phyloP scores from a whole-genome alignment of 2,329 filamentous ascomycete species.

The Aspergillus caelatus region DNA sequence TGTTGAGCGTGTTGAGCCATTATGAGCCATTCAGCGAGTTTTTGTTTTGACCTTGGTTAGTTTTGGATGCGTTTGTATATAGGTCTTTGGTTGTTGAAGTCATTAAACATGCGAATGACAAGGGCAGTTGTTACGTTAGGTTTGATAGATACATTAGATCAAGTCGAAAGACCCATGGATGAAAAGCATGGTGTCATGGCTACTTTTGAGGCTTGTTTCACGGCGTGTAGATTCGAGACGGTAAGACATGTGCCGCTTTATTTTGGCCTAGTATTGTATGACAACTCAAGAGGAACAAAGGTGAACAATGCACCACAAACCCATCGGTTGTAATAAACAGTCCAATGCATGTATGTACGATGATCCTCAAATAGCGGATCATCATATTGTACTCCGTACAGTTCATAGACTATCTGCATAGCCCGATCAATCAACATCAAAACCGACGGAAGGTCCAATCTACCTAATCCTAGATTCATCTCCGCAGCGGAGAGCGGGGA shows the following conservation, averaged over 20 bases:
- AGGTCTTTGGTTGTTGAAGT: not conserved
- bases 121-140: not conserved
- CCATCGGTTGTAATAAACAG: not conserved
- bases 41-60: not conserved
- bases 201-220: not conserved
- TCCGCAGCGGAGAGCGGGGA: conserved; percentile 10
- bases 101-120: not conserved
- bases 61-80: not conserved
- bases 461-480: not conserved
- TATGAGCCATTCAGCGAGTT: conserved; percentile 4
- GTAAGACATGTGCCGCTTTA: not conserved
- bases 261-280: not conserved
- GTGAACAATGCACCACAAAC: no score
- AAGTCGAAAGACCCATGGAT: not conserved
- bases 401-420: not conserved
- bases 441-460: not conserved
- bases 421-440: not conserved
- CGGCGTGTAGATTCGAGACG: not conserved
- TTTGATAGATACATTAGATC: not conserved
- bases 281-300: no score
- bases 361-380: no score
- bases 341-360: no score
- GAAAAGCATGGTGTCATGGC: not conserved
- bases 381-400: no score
- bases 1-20: conserved; percentile 3